phyloP scores from a whole-genome alignment of 257 asterid species.

The Solanum pinnatisectum region DNA sequence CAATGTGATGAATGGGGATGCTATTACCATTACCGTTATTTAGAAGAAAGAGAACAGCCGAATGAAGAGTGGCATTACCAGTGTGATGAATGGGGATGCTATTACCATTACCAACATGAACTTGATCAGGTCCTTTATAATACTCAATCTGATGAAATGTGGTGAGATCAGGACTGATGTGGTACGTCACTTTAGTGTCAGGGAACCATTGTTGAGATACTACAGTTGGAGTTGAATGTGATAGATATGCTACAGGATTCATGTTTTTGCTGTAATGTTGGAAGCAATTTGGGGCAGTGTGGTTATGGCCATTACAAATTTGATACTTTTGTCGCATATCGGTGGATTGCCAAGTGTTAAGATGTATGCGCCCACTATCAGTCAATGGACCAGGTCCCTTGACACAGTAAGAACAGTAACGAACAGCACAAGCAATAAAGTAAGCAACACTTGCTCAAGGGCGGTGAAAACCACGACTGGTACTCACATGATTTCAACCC shows the following conservation, averaged over 20 bases:
- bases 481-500: background rate
- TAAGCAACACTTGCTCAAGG: background rate
- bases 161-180: background rate
- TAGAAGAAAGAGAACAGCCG: background rate
- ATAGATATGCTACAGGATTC: background rate
- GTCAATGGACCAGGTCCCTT: background rate
- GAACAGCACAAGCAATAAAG: background rate
- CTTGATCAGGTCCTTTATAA: background rate
- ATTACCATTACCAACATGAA: background rate
- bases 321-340: background rate
- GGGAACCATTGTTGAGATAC: background rate
- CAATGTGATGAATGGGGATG: background rate
- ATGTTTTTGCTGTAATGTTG: too few species aligned
- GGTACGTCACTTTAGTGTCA: background rate
- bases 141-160: too few species aligned
- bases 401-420: background rate
- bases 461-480: background rate
- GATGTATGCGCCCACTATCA: background rate
- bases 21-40: background rate
- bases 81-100: background rate
- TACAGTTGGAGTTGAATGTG: background rate
- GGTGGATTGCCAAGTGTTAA: background rate
- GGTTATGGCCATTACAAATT: background rate
- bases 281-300: background rate
- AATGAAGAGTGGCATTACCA: too few species aligned